These are phyloP conservation scores for Hypoxylon sp. DNA, from an alignment of 2,329 filamentous ascomycete genomes.

Conservation along the genomic window DNA sequence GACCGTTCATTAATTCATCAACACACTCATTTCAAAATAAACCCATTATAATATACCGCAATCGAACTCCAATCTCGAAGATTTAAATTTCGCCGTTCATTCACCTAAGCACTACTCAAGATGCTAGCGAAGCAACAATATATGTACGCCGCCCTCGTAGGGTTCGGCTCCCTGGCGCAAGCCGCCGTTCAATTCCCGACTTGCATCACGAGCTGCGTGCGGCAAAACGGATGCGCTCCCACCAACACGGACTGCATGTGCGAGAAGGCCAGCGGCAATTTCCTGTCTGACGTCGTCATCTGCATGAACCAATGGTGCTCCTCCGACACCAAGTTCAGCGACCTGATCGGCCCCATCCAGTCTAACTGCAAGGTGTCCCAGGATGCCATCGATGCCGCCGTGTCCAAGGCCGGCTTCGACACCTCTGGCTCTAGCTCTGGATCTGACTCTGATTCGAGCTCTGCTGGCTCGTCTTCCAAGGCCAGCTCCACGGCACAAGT, in stretches of 20 bases:
- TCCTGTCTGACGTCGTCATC: slow-evolving; percentile 57
- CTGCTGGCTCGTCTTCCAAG: slow-evolving; percentile 27
- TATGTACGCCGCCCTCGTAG: slow-evolving; percentile 44
- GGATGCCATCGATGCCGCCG: slow-evolving; percentile 54
- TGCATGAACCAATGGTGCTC: slow-evolving; percentile 60
- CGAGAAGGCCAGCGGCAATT: slow-evolving; percentile 52
- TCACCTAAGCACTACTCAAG: slow-evolving; percentile 24
- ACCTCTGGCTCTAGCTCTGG: slow-evolving; percentile 23
- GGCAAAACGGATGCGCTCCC: slow-evolving; percentile 54
- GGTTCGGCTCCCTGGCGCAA: slow-evolving; percentile 47
- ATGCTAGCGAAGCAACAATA: slow-evolving; percentile 50
- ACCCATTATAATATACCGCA: slow-evolving; percentile 11
- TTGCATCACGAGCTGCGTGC: slow-evolving; percentile 58
- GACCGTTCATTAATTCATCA: slow-evolving; percentile 32
- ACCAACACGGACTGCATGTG: slow-evolving; percentile 58
- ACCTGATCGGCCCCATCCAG: slow-evolving; percentile 55
- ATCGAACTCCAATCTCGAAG: not conserved
- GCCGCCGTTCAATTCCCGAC: slow-evolving; percentile 49
- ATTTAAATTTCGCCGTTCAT: not conserved
- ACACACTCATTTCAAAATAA: slow-evolving; percentile 32
- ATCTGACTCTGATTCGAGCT: slow-evolving; percentile 3
- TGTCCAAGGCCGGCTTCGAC: slow-evolving; percentile 47
- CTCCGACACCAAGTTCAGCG: slow-evolving; percentile 52
- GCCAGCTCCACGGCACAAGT: slow-evolving; percentile 27
- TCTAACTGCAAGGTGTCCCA: slow-evolving; percentile 55